Conservation (phyloP, 495 filamentous ascomycete species). For the Tricharina praecox region DNA sequence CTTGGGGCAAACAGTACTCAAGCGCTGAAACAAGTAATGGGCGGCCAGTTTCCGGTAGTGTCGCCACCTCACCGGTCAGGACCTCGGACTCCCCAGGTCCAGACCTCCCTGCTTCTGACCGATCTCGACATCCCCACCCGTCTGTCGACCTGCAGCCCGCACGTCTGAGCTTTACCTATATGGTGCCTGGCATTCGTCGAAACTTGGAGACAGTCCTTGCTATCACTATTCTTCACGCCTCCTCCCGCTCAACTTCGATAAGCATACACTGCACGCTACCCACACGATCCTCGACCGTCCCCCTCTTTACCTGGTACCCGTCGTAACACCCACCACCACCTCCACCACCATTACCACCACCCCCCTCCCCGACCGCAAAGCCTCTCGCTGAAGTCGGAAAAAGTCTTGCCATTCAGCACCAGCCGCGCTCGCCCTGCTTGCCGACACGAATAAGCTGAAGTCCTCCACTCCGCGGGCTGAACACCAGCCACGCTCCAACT, state of each 20-base stretch:
- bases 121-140: constrained; percentile 1
- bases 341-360: neutral
- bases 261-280: no score
- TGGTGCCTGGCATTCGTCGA: constrained; percentile 5
- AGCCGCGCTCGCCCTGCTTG: neutral
- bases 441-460: neutral
- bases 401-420: neutral
- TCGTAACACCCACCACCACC: no score
- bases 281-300: no score
- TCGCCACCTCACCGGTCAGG: no score
- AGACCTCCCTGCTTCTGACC: neutral
- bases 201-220: neutral
- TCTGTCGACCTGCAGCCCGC: neutral
- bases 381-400: neutral
- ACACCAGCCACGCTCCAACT: neutral
- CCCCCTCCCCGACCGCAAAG: neutral
- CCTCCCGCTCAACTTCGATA: neutral
- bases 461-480: neutral
- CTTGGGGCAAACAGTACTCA: no score
- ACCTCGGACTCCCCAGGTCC: neutral
- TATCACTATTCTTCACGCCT: constrained; percentile 1
- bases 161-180: constrained; percentile 4
- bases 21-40: no score
- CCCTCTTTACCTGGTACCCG: no score
- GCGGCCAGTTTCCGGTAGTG: no score